Percentiles rank a stretch among this genome's conserved stretches.
These are phyloP conservation scores for Fusarium miscanthi DNA, from an alignment of 2,329 filamentous ascomycete species.

Conservation along the genomic window DNA sequence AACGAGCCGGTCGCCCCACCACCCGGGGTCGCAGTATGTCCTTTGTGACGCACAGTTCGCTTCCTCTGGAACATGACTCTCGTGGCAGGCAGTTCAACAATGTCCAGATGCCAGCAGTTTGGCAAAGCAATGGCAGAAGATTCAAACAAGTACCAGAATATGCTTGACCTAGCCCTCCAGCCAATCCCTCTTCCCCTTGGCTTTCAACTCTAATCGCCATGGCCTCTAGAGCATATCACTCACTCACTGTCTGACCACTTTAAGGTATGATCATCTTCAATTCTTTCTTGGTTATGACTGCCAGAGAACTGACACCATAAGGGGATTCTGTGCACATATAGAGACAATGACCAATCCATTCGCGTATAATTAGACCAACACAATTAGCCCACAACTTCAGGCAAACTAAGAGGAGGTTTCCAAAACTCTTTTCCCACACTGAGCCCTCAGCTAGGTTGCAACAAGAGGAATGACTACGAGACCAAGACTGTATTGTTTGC, in stretches of 20 bases:
- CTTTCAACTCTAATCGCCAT: neutral
- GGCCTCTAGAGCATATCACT: neutral
- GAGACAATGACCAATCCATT: neutral
- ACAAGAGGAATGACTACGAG: neutral
- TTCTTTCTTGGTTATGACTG: neutral
- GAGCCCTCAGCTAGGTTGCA: neutral
- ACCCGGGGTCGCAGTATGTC: constrained; percentile 31
- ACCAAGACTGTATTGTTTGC: neutral
- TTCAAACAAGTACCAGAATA: neutral
- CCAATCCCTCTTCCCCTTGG: neutral
- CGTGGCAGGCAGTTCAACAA: neutral
- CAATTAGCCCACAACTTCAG: neutral
- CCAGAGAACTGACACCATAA: neutral
- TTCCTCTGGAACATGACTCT: neutral
- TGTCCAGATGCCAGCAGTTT: neutral
- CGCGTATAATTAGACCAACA: neutral
- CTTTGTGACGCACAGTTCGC: constrained; percentile 27
- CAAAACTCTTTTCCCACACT: neutral
- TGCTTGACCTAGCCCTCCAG: neutral
- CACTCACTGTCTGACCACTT: neutral
- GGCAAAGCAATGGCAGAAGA: neutral
- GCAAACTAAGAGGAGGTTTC: neutral
- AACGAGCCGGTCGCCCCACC: constrained; percentile 44
- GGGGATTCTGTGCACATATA: neutral
- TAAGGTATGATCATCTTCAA: neutral